phyloP scores from a whole-genome alignment of 2,329 filamentous ascomycete species.

The Chlorencoelia australis region DNA sequence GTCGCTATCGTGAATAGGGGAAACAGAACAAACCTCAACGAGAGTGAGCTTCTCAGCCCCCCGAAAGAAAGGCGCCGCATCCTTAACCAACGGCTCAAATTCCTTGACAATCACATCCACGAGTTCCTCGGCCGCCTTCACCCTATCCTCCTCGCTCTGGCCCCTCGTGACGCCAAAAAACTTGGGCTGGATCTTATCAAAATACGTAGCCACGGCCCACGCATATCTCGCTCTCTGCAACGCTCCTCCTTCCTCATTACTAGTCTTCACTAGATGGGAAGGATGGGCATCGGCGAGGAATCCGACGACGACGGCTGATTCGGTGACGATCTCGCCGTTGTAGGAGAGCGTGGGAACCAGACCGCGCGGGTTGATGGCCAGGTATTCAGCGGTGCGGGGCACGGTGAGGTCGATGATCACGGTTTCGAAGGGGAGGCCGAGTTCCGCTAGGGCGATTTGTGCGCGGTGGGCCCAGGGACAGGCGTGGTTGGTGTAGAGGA shows the following conservation, averaged over 20 bases:
- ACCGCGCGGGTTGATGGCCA: slow-evolving; percentile 69
- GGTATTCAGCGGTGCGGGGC: slow-evolving; percentile 64
- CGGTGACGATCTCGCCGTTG: slow-evolving; percentile 57
- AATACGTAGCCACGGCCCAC: slow-evolving; percentile 65
- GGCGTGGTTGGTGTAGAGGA: slow-evolving; percentile 11
- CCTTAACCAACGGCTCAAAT: slow-evolving; percentile 57
- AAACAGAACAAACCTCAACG: slow-evolving; percentile 50
- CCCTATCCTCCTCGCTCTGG: slow-evolving; percentile 34
- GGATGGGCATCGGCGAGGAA: slow-evolving; percentile 63
- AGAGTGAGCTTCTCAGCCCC: slow-evolving; percentile 56
- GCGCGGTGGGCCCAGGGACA: slow-evolving; percentile 72
- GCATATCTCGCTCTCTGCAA: slow-evolving; percentile 54
- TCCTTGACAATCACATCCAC: slow-evolving; percentile 54
- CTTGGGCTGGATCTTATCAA: slow-evolving; percentile 46
- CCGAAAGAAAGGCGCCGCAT: slow-evolving; percentile 51
- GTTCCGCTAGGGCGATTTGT: slow-evolving; percentile 60
- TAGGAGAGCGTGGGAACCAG: slow-evolving; percentile 63
- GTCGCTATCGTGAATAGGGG: not conserved
- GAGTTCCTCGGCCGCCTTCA: slow-evolving; percentile 41
- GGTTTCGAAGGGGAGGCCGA: slow-evolving; percentile 56
- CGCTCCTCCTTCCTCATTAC: slow-evolving; percentile 42
- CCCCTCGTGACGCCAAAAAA: slow-evolving; percentile 36
- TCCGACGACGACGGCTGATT: slow-evolving; percentile 63
- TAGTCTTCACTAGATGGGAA: slow-evolving; percentile 52
- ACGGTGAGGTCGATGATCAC: slow-evolving; percentile 60